These are phyloP conservation scores for Tetrastigma voinierianum DNA, from an alignment of 164 flowering plant species.

Conservation along the genomic window DNA sequence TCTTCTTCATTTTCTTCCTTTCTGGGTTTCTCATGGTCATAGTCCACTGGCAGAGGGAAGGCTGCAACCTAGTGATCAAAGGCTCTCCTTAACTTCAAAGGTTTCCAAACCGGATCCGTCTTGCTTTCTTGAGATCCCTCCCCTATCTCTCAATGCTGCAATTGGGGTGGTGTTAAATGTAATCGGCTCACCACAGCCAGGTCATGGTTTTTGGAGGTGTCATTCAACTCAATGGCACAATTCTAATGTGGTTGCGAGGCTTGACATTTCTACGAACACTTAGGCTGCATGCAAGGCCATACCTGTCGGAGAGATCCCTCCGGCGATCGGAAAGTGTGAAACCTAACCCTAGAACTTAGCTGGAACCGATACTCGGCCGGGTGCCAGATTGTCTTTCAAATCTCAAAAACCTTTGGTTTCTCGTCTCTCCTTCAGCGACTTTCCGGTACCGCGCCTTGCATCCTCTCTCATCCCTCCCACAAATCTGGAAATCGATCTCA, in stretches of 20 bases:
- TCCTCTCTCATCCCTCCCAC: slow-evolving; percentile 8
- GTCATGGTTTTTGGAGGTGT: not conserved
- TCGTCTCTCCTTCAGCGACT: slow-evolving; percentile 10
- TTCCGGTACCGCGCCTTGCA: slow-evolving; percentile 7
- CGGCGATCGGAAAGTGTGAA: not conserved
- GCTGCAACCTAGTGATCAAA: too few species aligned
- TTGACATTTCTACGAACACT: slow-evolving; percentile 1
- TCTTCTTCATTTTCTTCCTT: too few species aligned
- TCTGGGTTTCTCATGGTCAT: too few species aligned
- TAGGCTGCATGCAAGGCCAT: not conserved
- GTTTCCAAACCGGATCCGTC: not conserved
- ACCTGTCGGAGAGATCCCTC: slow-evolving; percentile 10
- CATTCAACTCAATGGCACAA: not conserved
- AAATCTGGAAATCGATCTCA: not conserved
- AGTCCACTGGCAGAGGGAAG: too few species aligned
- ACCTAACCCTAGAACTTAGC: not conserved
- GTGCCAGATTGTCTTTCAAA: slow-evolving; percentile 1
- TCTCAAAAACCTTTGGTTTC: slow-evolving; percentile 3
- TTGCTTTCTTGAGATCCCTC: slow-evolving; percentile 3
- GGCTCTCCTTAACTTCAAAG: too few species aligned
- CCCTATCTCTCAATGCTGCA: slow-evolving; percentile 1
- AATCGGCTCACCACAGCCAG: not conserved
- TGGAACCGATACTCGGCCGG: slow-evolving; percentile 6
- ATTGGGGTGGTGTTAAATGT: not conserved
- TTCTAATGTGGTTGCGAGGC: not conserved